Conservation (phyloP, 495 filamentous ascomycete genomes). For the Cairneyella variabilis region DNA sequence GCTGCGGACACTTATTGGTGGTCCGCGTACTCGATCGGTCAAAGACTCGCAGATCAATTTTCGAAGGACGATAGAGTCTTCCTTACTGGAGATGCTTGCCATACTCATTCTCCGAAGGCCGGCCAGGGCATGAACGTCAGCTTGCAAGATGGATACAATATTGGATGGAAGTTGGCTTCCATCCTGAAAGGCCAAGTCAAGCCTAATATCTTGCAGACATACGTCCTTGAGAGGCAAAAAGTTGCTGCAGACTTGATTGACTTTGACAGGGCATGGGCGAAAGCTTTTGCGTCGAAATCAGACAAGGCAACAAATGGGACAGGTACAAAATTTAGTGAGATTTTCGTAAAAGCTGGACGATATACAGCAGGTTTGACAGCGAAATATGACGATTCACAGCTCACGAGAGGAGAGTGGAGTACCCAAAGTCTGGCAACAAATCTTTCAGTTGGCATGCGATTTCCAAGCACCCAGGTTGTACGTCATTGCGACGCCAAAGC, state of each 20-base stretch:
- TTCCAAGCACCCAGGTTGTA: slow-evolving; percentile 53
- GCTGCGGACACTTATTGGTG: slow-evolving; percentile 52
- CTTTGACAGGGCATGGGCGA: slow-evolving; percentile 66
- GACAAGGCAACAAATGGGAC: slow-evolving; percentile 27
- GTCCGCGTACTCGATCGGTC: slow-evolving; percentile 62
- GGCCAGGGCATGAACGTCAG: slow-evolving; percentile 73
- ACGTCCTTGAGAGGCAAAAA: slow-evolving; percentile 62
- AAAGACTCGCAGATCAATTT: slow-evolving; percentile 55
- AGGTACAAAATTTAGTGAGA: slow-evolving; percentile 33
- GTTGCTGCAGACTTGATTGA: slow-evolving; percentile 70
- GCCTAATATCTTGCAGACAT: slow-evolving; percentile 60
- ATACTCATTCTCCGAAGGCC: slow-evolving; percentile 70
- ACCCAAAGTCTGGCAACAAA: slow-evolving; percentile 33
- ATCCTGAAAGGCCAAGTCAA: slow-evolving; percentile 55
- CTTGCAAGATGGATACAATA: slow-evolving; percentile 60
- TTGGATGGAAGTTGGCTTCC: slow-evolving; percentile 75
- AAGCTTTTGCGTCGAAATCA: slow-evolving; percentile 48
- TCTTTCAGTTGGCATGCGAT: slow-evolving; percentile 52
- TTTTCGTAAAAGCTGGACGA: slow-evolving; percentile 55
- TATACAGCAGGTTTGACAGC: slow-evolving; percentile 64
- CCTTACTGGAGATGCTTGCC: slow-evolving; percentile 65
- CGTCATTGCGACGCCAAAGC: slow-evolving; percentile 53
- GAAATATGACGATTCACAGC: slow-evolving; percentile 48
- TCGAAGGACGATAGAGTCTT: slow-evolving; percentile 55
- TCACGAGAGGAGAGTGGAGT: slow-evolving; percentile 35